Evolutionary conservation across 495 filamentous ascomycete species (phyloP).

Genomic region (Beverwykella pulmonaria): DNA sequence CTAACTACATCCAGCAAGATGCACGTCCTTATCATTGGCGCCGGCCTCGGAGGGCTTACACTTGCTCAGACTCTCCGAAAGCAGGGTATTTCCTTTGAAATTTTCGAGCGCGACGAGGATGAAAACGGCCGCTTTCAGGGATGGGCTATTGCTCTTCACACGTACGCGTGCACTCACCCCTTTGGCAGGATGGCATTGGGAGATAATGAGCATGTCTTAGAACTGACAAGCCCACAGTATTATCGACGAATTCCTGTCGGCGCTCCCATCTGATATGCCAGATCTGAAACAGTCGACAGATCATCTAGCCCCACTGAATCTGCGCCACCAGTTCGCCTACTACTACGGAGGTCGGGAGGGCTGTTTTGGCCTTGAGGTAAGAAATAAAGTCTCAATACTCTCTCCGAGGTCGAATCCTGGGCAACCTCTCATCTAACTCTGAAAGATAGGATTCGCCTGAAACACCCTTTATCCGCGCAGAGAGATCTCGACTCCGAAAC

Average conservation of each 20-base stretch:
- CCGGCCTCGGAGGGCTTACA: conserved; percentile 9
- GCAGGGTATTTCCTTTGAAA: conserved; percentile 15
- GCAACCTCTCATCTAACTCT: not conserved
- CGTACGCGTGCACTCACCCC: not conserved
- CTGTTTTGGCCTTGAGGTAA: not conserved
- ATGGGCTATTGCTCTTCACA: conserved; percentile 11
- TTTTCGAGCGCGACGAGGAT: conserved; percentile 14
- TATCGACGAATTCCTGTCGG: conserved; percentile 1
- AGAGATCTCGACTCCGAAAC: not conserved
- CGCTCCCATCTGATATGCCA: conserved; percentile 10
- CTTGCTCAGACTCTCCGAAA: conserved; percentile 11
- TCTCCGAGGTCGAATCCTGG: too few species aligned
- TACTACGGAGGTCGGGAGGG: not conserved
- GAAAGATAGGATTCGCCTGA: not conserved
- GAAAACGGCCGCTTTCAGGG: conserved; percentile 5
- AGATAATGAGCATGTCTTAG: not conserved
- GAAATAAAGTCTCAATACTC: not conserved
- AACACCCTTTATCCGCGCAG: conserved; percentile 6
- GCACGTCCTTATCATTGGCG: conserved; percentile 16
- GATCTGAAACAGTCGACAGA: conserved; percentile 7
- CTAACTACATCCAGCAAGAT: not conserved
- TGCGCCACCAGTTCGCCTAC: not conserved
- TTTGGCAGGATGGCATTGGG: not conserved
- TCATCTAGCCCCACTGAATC: conserved; percentile 3
- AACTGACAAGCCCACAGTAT: not conserved